Evolutionary conservation across 257 asterid species (phyloP), one percentile per base, ranked within the genome.

Genomic region (Leonotis leonurus): DNA sequence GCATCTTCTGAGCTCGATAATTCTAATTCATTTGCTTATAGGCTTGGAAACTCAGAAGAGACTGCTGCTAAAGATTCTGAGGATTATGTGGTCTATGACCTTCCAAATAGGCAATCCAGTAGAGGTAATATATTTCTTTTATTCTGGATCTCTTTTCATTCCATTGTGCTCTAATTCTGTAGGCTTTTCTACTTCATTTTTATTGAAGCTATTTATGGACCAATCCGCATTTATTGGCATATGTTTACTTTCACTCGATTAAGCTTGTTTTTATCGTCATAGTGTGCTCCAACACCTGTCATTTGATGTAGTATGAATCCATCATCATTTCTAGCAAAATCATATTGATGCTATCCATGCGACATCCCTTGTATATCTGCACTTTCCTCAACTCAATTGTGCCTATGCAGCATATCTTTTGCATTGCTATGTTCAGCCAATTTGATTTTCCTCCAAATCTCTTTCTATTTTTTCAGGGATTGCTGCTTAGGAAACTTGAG

Each of bases 61-160:
- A 73, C 60, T 22, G 26, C 78, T 53, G 68, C 73, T 44, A 75
- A 76, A 62, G 83, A 75, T 51, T 65, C 85, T 66, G 81, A 82
- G 44, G 83, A 75, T 60, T 83, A 67, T 67, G 81, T 77, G 71
- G 77, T 70, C 73, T 81, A 83, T 71, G 86, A 75, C 51, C 54
- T 78, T 61, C 72, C 83, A 24, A 76, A 67, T 58, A 78, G 87
- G 65, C 81, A 83, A 68, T 55, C 83, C 73, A 78, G 58, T 65
- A 83, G 87, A 78, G 90, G 90, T 83, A 80, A 26, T 61, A 3
- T 26, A 25, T 56, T 20, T 56, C n/a, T n/a, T n/a, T n/a, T n/a
- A n/a, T n/a, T n/a, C n/a, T n/a, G n/a, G n/a, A n/a, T n/a, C n/a
- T n/a, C n/a, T n/a, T n/a, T n/a, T n/a, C n/a, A n/a, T n/a, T n/a